Base-by-base conservation (phyloP, 169 alveolate genomes). In the Theileria equi region DNA sequence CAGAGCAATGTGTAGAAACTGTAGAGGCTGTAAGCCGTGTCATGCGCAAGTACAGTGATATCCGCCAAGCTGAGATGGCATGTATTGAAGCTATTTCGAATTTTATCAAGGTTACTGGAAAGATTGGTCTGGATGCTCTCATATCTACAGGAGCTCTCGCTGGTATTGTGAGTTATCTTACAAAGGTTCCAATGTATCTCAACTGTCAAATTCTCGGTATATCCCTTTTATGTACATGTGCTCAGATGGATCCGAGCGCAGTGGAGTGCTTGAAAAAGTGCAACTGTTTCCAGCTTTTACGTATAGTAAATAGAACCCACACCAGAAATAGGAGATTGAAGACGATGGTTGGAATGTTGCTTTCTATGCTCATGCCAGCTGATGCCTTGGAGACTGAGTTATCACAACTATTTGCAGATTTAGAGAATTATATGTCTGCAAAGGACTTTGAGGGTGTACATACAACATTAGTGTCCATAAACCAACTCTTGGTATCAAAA, bases 311-410 rank as follows among this genome's bases (percentile, higher is more conserved):
- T 63, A 74, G 97, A 41, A 90, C 95, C 13, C 97, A 93, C 84
- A 88, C 85, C 35, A 91, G 83, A 59, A 83, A 81, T 57, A 66
- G 82, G 29, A 90, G 88, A 63, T 79, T 93, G 47, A 89, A 85
- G 81, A 62, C 89, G 25, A 89, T 89, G 53, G 76, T 92, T 26
- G 95, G 95, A 32, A 92, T 94, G 28, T 65, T 93, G 40, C 68
- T 92, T 45, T 88, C 94, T n/a, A 82, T 91, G 38, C 52, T 93
- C 57, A 89, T 93, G 92, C 97, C 97, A 2, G 89, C 91, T 28
- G 96, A 89, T 44, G 92, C 94, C 2, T 72, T 93, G 36, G 92
- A 89, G 34, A 77, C 81, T 17, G 95, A 88, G 61, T 76, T 93
- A 40, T 72, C 82, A 25, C 95, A 90, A 44, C 78, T 82, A 38